Evolutionary conservation across 768 basidiomycete species (phyloP), one percentile per base, ranked within the genome.

Genomic region (Amanita thiersii): DNA sequence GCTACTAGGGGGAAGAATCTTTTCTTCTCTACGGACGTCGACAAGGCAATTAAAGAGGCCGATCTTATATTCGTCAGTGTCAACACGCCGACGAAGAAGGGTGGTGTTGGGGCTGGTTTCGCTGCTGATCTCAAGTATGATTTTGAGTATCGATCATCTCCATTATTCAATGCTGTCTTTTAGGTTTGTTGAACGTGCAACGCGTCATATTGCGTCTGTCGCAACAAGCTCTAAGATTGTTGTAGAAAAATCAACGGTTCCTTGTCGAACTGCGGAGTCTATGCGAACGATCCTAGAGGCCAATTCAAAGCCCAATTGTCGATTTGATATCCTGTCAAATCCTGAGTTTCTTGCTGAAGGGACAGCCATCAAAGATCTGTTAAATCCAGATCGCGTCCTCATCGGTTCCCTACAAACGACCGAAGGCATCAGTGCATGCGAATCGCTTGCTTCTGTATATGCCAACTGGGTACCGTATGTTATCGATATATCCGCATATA

Each of bases 211-310:
- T 50, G 96, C 96, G 31, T 78, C 77, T 32, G 85, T 97, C 44
- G 89, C 96, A 35, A 83, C 70, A 17, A 80, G 86, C 1, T 85
- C 79, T 60, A 99, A 99, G 72, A 98, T 99, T 53, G 96, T 99
- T 40, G 93, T 99, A 47, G 96, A 99, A 59, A 99, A 99, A 64
- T 98, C 94, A 11, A 99, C 96, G 3, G 96, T 99, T 6, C 96
- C 96, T 28, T 97, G 92, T 69, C 83, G 96, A 50, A 99, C 96
- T 5, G 96, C 96, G 46, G 89, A 96, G 65, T 94, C 93, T 14
- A 99, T 99, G 96, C 89, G 94, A 54, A 96, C 89, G 40, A 97
- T 99, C 63, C 81, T 99, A 41, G 93, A 98, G 64, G 92, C 94
- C 52, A 99, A 99, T 73, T 94, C 94, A 28, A 89, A 81, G 57